phyloP scores from a whole-genome alignment of 2,329 filamentous ascomycete genomes.

The Rhexocercosporidium sp. region DNA sequence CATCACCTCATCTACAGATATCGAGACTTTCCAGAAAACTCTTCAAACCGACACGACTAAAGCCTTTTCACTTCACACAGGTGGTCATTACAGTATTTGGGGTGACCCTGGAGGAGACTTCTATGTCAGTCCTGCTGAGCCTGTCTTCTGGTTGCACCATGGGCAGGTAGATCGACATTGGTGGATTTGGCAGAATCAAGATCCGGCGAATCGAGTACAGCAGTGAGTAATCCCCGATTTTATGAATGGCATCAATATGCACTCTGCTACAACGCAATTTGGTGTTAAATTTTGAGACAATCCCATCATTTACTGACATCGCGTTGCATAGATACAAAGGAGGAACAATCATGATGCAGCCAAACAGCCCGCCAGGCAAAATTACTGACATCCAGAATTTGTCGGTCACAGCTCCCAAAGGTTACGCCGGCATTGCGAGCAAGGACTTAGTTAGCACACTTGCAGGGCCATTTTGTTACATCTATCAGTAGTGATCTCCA shows the following conservation, averaged over 20 bases:
- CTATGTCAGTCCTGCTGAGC: conserved; percentile 13
- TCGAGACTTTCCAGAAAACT: conserved; percentile 19
- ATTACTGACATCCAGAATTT: conserved; percentile 26
- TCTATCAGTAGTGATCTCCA: conserved; percentile 17
- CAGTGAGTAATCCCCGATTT: conserved; percentile 3
- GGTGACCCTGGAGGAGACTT: conserved; percentile 50
- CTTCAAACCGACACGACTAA: conserved; percentile 38
- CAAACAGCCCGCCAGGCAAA: conserved; percentile 23
- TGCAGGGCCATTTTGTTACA: conserved; percentile 28
- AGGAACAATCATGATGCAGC: conserved; percentile 24
- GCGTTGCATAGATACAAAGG: conserved; percentile 15
- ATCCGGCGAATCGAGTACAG: conserved; percentile 23
- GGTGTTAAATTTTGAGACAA: too few relatives aligned
- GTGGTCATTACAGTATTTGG: conserved; percentile 48
- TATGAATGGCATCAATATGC: too few relatives aligned
- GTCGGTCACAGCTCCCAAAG: conserved; percentile 18
- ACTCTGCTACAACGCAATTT: too few relatives aligned
- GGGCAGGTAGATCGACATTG: conserved; percentile 27
- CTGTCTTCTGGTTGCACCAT: conserved; percentile 19
- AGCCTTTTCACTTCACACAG: conserved; percentile 29
- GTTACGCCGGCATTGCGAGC: conserved; percentile 11
- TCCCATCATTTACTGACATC: background rate
- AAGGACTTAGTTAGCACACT: conserved; percentile 23
- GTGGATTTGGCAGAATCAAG: conserved; percentile 31
- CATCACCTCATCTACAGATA: conserved; percentile 11